Conservation (phyloP, 495 filamentous ascomycete species). For the Neurospora africana region DNA sequence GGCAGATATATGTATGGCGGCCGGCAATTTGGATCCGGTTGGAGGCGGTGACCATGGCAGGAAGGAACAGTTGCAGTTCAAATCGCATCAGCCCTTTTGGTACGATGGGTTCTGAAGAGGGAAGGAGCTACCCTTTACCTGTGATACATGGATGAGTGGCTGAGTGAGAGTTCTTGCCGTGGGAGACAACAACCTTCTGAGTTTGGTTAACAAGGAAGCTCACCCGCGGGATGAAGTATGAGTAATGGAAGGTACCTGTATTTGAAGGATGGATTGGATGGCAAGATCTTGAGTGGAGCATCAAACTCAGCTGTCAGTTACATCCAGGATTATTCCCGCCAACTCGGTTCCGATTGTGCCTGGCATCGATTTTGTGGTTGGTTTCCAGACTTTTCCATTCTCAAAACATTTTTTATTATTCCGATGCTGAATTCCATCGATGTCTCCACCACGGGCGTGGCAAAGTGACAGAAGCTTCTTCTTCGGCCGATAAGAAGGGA, state of each 20-base stretch:
- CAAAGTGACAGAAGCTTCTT: not conserved
- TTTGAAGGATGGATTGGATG: not conserved
- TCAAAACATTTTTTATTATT: not conserved
- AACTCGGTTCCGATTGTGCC: not conserved
- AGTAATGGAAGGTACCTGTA: not conserved
- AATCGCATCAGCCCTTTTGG: not conserved
- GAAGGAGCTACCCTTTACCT: not conserved
- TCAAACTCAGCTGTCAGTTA: not conserved
- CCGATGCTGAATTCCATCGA: not conserved
- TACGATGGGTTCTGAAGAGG: not conserved
- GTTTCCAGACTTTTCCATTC: not conserved
- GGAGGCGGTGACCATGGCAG: not conserved
- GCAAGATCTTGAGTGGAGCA: not conserved
- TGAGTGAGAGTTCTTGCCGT: not conserved
- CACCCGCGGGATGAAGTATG: not conserved
- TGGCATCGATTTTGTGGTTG: not conserved
- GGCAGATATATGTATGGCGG: not conserved
- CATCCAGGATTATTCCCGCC: not conserved
- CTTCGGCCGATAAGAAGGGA: not conserved
- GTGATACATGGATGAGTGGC: not conserved
- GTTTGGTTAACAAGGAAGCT: not conserved
- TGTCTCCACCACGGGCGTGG: not conserved
- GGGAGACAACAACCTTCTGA: not conserved
- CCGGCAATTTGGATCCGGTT: not conserved
- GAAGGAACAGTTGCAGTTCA: not conserved